Base-by-base conservation (phyloP, 257 asterid genomes). In the Gardenia jasminoides region DNA sequence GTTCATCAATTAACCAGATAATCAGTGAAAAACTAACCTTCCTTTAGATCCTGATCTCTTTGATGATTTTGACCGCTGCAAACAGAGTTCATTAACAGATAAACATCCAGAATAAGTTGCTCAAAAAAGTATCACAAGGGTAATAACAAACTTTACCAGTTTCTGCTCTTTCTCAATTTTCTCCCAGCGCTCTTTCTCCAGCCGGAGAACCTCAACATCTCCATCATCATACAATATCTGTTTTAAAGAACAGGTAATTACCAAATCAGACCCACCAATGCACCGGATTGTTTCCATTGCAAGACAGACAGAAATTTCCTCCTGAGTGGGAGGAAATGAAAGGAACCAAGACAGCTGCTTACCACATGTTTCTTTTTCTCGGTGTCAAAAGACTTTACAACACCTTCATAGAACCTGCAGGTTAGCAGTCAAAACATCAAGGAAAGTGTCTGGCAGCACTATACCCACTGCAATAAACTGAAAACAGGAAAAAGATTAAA, bases 361-460 rank as follows among this genome's bases (percentile, higher is more conserved):
- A 96, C 98, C 97, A 92, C 99, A 10, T 96, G 97, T 80, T 92
- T 93, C 86, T 85, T 87, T 82, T 96, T 92, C 80, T 92, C 89
- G 10, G 89, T 82, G 83, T 93, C 99, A 80, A 82, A 96, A 56
- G 99, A 92, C 92, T 92, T 93, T 71, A 96, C 87, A 50, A 82
- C 88, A 76, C 99, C 99, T 90, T 90, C 97, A 66, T 96, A 96
- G 82, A 87, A 96, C 90, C 99, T 96, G 80, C 33, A 61, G 78
- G 20, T 39, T 67, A 47, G 10, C 31, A 33, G n/a, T 13, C 13
- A 52, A 54, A 67, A 48, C 4, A 48, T 46, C 67, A 50, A 76
- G 76, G 10, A 43, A 71, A 19, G 36, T 33, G 9, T 50, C 16
- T 47, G 1, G 52, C 22, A 13, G 6, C 48, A 48, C 13, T 12